phyloP scores from a whole-genome alignment of 2,329 filamentous ascomycete genomes.

The Dactylellina haptotyla region DNA sequence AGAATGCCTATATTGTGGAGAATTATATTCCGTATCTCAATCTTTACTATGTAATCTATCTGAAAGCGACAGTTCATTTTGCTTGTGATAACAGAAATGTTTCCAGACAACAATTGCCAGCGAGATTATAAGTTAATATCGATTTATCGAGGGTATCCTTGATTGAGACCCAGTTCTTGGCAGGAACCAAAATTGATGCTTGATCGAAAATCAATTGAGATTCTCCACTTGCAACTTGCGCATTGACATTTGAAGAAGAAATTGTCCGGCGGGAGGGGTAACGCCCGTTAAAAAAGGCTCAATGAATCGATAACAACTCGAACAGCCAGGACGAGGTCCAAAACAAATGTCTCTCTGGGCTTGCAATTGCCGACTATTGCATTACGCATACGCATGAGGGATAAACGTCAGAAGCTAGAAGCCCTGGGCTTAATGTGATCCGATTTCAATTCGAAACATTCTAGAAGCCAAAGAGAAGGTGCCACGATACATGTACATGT shows the following conservation, averaged over 20 bases:
- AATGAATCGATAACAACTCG: background rate
- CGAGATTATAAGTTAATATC: slow-evolving; percentile 39
- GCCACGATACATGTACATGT: slow-evolving; percentile 23
- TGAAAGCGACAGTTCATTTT: background rate
- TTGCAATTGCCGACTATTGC: slow-evolving; percentile 3
- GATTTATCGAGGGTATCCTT: slow-evolving; percentile 41
- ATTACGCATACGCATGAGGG: slow-evolving; percentile 36
- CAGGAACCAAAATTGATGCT: slow-evolving; percentile 30
- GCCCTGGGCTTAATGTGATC: slow-evolving; percentile 8
- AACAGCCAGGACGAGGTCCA: background rate
- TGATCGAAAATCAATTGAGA: slow-evolving; percentile 31
- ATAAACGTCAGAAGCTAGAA: slow-evolving; percentile 23
- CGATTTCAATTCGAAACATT: slow-evolving; percentile 50
- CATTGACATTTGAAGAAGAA: slow-evolving; percentile 7
- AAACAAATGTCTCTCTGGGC: background rate
- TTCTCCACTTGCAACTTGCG: slow-evolving; percentile 37
- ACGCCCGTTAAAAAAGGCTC: background rate
- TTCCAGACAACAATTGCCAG: slow-evolving; percentile 5
- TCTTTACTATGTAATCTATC: slow-evolving; percentile 39
- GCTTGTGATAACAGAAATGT: slow-evolving; percentile 26
- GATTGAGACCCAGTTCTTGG: slow-evolving; percentile 24
- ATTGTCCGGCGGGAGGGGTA: slow-evolving; percentile 42
- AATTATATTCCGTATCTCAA: slow-evolving; percentile 34
- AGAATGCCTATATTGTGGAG: slow-evolving; percentile 14
- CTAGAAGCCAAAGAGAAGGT: slow-evolving; percentile 50